Conservation (phyloP, 2,329 filamentous ascomycete species). For the Apiospora phragmitis region DNA sequence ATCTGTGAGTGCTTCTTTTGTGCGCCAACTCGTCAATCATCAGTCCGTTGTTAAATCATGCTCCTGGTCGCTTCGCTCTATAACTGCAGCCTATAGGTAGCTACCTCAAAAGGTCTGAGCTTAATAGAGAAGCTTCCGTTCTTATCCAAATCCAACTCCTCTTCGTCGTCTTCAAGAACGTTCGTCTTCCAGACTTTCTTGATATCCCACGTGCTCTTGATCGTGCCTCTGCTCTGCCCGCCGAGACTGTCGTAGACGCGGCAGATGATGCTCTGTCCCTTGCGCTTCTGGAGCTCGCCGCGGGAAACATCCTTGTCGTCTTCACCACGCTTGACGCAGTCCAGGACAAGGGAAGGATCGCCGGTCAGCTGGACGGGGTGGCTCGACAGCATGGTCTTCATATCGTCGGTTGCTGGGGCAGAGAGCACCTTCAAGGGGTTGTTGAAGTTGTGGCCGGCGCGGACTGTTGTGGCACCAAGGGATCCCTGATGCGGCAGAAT, state of each 20-base stretch:
- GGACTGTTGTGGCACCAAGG: slow-evolving; percentile 72
- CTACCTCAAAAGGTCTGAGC: slow-evolving; percentile 81
- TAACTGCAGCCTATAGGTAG: slow-evolving; percentile 68
- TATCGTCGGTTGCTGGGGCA: slow-evolving; percentile 32
- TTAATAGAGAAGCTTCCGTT: slow-evolving; percentile 59
- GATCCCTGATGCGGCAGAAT: slow-evolving; percentile 81
- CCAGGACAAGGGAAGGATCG: slow-evolving; percentile 71
- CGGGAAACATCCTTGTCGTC: slow-evolving; percentile 74
- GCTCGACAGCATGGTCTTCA: slow-evolving; percentile 25
- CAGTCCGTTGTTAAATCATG: neutral
- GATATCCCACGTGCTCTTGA: slow-evolving; percentile 69
- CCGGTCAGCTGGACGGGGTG: slow-evolving; percentile 68
- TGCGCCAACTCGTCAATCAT: neutral
- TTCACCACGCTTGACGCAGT: slow-evolving; percentile 91
- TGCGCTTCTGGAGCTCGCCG: slow-evolving; percentile 63
- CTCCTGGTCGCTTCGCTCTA: neutral
- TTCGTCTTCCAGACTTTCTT: slow-evolving; percentile 82
- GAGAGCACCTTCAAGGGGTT: slow-evolving; percentile 66
- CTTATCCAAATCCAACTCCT: slow-evolving; percentile 56
- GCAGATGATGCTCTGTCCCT: slow-evolving; percentile 78
- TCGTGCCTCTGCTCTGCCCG: slow-evolving; percentile 71
- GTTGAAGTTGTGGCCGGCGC: slow-evolving; percentile 88
- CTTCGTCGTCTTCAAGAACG: slow-evolving; percentile 82
- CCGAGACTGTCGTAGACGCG: slow-evolving; percentile 88
- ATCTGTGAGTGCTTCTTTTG: neutral